These are phyloP conservation scores for Annulohypoxylon moriforme DNA, from an alignment of 495 filamentous ascomycete genomes.

Conservation along the genomic window DNA sequence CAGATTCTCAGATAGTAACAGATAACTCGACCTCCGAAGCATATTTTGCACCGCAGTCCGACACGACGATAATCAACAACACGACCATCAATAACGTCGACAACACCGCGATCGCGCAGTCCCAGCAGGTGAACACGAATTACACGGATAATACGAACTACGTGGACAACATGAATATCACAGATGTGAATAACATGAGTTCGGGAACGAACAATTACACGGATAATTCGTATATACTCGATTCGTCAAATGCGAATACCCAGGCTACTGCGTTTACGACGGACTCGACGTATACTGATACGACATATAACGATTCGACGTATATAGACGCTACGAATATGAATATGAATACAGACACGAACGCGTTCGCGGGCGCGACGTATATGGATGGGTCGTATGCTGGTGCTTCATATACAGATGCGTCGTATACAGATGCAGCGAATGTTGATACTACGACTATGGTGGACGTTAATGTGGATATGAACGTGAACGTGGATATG, in stretches of 20 bases:
- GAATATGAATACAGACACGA: slow-evolving; percentile 7
- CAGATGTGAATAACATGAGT: background rate
- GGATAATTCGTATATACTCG: slow-evolving; percentile 4
- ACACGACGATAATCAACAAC: slow-evolving; percentile 32
- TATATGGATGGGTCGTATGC: slow-evolving; percentile 14
- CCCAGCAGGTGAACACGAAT: background rate
- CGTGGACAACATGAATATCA: background rate
- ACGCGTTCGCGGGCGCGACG: slow-evolving; percentile 2
- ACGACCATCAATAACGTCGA: slow-evolving; percentile 31
- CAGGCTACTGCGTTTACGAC: slow-evolving; percentile 1
- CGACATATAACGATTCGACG: background rate
- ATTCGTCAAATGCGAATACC: slow-evolving; percentile 19
- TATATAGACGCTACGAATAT: slow-evolving; percentile 5
- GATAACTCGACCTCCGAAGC: slow-evolving; percentile 16
- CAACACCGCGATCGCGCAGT: slow-evolving; percentile 19
- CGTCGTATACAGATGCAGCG: slow-evolving; percentile 4
- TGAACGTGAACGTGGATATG: slow-evolving; percentile 22
- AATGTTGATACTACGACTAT: slow-evolving; percentile 12
- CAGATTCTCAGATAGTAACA: slow-evolving; percentile 2
- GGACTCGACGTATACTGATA: background rate
- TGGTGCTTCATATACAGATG: slow-evolving; percentile 4
- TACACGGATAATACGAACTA: slow-evolving; percentile 19
- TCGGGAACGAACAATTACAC: background rate
- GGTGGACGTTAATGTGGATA: slow-evolving; percentile 25
- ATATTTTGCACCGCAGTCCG: slow-evolving; percentile 23